phyloP scores from a whole-genome alignment of 2,329 filamentous ascomycete genomes.

The Diaporthe sp. region DNA sequence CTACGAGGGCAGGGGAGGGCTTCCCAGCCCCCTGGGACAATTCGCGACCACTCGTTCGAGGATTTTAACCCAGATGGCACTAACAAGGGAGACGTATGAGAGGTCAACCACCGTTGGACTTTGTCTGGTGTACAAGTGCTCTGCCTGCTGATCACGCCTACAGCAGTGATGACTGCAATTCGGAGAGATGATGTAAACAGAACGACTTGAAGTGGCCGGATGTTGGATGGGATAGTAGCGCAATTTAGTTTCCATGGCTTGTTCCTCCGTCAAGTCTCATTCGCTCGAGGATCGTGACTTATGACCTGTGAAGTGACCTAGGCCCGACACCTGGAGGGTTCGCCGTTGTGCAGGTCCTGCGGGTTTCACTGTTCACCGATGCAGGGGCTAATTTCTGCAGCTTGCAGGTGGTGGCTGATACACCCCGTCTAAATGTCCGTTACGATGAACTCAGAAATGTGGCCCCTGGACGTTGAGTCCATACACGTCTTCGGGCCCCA shows the following conservation, averaged over 20 bases:
- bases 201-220: neutral
- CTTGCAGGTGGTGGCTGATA: neutral
- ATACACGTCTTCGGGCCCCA: neutral
- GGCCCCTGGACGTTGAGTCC: neutral
- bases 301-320: neutral
- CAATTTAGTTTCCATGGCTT: neutral
- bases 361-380: slow-evolving; percentile 8
- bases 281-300: neutral
- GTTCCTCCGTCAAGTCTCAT: neutral
- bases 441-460: slow-evolving; percentile 13
- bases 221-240: neutral
- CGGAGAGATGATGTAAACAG: neutral
- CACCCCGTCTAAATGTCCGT: neutral
- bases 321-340: neutral
- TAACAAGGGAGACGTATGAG: neutral
- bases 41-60: neutral
- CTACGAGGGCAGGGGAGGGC: neutral
- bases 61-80: neutral
- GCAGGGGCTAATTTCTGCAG: slow-evolving; percentile 23
- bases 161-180: neutral
- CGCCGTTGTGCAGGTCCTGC: neutral
- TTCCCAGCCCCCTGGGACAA: neutral
- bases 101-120: neutral
- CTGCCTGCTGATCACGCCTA: neutral
- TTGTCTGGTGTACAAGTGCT: neutral